Evolutionary conservation across 805 yeast genomes (phyloP).

Genomic region (Kuraishia piskuri): DNA sequence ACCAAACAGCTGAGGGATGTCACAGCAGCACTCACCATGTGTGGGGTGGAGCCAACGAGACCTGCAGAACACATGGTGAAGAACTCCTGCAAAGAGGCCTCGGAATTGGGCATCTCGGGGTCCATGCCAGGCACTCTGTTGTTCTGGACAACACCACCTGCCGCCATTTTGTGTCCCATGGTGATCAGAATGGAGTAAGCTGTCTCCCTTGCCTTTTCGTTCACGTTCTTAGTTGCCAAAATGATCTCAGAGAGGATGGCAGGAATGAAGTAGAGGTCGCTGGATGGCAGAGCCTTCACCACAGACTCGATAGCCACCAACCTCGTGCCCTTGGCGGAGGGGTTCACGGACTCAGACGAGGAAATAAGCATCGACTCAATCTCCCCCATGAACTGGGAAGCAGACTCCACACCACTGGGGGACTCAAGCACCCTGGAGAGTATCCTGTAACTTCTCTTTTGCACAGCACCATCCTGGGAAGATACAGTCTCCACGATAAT

Average conservation of each 20-base stretch:
- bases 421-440: constrained; percentile 63
- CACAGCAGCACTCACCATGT: constrained; percentile 94
- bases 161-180: constrained; percentile 73
- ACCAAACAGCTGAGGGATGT: constrained; percentile 83
- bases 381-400: constrained; percentile 41
- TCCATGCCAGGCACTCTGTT: constrained; percentile 62
- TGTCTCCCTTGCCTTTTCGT: constrained; percentile 81
- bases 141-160: constrained; percentile 61
- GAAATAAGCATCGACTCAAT: constrained; percentile 53
- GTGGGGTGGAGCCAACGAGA: constrained; percentile 86
- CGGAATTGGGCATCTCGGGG: constrained; percentile 47
- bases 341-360: constrained; percentile 48
- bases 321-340: constrained; percentile 77
- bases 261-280: constrained; percentile 72
- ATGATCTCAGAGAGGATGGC: constrained; percentile 80
- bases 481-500: constrained; percentile 65
- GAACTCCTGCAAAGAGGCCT: constrained; percentile 69
- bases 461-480: constrained; percentile 57
- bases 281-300: constrained; percentile 51
- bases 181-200: constrained; percentile 68
- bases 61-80: constrained; percentile 96
- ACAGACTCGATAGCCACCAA: constrained; percentile 57
- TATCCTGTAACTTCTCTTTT: constrained; percentile 84
- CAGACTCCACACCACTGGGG: constrained; percentile 50
- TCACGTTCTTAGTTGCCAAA: constrained; percentile 82